Evolutionary conservation across 129 eudicot genomes (phyloP).

Genomic region (Sambucus nigra): DNA sequence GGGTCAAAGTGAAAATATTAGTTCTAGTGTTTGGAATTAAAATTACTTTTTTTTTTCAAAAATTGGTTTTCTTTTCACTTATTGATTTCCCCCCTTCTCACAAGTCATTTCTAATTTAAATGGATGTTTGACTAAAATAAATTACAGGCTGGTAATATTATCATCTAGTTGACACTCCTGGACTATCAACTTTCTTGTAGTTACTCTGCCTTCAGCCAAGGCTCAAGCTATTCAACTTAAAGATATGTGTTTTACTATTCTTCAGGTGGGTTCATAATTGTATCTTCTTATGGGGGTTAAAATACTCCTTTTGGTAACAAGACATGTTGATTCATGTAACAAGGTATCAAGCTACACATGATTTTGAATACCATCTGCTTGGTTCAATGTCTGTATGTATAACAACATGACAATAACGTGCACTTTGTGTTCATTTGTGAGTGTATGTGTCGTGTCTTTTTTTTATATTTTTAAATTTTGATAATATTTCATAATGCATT

Average conservation of each 20-base stretch:
- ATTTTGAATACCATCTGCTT: too few relatives aligned
- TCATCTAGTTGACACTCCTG: background rate
- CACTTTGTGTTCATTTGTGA: too few relatives aligned
- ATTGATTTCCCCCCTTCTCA: background rate
- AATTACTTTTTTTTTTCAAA: background rate
- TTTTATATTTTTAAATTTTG: too few relatives aligned
- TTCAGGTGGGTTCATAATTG: slow-evolving; percentile 41
- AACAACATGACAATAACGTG: too few relatives aligned
- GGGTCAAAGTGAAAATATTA: background rate
- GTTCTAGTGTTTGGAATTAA: background rate
- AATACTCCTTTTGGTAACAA: too few relatives aligned
- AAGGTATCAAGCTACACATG: too few relatives aligned
- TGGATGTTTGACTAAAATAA: background rate
- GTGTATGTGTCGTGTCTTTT: too few relatives aligned
- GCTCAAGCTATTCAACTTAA: slow-evolving; percentile 96
- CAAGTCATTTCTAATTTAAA: background rate
- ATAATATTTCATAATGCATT: too few relatives aligned
- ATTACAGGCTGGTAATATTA: background rate
- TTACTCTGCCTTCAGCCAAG: slow-evolving; percentile 70
- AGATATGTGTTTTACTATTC: slow-evolving; percentile 94
- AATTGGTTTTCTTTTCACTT: background rate
- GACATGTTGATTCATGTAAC: too few relatives aligned
- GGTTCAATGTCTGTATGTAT: too few relatives aligned
- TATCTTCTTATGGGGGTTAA: too few relatives aligned
- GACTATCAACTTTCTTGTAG: slow-evolving; percentile 29